Conservation (phyloP, 331 rosid species). For the Malus hybrid region DNA sequence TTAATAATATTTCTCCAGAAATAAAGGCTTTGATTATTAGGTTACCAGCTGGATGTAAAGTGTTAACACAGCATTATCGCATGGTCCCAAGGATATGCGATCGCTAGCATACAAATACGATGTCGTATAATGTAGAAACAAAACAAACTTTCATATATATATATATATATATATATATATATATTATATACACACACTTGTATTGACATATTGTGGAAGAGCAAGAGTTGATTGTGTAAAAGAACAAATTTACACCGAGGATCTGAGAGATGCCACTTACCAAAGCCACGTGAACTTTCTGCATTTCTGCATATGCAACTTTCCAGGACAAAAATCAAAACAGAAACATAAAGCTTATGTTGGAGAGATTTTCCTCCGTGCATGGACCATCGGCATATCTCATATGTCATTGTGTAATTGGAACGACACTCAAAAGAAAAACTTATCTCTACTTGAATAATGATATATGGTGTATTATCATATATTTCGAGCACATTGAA, state of each 20-base stretch:
- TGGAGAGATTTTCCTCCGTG: background rate
- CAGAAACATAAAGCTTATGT: background rate
- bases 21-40: background rate
- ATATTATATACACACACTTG: no score
- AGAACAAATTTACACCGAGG: constrained; percentile 3
- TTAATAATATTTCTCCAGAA: no score
- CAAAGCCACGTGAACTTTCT: constrained; percentile 3
- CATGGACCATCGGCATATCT: no score
- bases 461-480: no score
- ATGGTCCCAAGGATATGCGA: background rate
- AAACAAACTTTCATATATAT: background rate
- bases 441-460: no score
- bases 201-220: no score
- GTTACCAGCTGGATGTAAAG: background rate
- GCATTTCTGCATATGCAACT: background rate
- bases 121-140: background rate
- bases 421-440: no score
- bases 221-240: background rate
- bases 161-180: no score
- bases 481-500: no score
- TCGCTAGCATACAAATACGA: background rate
- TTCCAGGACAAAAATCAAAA: constrained; percentile 14
- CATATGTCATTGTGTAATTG: no score
- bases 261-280: constrained; percentile 4
- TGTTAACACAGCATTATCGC: background rate